Conservation (phyloP, 345 rosid genomes). For the Physaria fendleri region DNA sequence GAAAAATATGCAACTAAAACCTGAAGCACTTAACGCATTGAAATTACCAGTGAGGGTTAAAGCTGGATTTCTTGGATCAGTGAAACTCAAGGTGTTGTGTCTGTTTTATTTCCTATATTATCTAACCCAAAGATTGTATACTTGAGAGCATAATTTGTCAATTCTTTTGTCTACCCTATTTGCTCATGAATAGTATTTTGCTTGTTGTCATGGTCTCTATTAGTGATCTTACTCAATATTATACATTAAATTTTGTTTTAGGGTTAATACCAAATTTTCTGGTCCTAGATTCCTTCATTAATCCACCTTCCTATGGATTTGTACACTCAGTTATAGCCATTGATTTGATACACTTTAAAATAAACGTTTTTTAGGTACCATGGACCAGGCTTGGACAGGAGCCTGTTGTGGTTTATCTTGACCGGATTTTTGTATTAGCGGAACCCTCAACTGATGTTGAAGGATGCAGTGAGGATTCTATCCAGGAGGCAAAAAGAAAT, state of each 20-base stretch:
- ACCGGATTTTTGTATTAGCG: constrained; percentile 78
- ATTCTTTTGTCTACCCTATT: not conserved
- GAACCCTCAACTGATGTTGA: constrained; percentile 84
- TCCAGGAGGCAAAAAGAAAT: constrained; percentile 81
- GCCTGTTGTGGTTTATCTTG: constrained; percentile 83
- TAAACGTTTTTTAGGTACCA: constrained; percentile 60
- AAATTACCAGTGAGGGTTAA: constrained; percentile 96
- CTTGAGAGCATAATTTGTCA: not conserved
- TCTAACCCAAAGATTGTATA: not conserved
- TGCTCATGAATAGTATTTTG: not conserved
- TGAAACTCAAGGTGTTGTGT: constrained; percentile 79
- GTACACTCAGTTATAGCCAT: constrained; percentile 9
- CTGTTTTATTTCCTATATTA: not conserved
- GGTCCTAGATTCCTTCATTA: not conserved
- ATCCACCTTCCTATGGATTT: not conserved
- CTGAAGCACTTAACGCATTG: constrained; percentile 95
- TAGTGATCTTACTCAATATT: not conserved
- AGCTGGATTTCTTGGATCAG: constrained; percentile 99
- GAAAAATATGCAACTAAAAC: constrained; percentile 94
- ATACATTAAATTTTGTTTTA: not conserved
- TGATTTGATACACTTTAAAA: not conserved
- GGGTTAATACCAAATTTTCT: not conserved
- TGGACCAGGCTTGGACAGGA: constrained; percentile 99
- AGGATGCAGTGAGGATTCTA: constrained; percentile 71
- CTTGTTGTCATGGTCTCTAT: not conserved